Conservation (phyloP, 2,329 filamentous ascomycete species). For the Xylaria multiplex region DNA sequence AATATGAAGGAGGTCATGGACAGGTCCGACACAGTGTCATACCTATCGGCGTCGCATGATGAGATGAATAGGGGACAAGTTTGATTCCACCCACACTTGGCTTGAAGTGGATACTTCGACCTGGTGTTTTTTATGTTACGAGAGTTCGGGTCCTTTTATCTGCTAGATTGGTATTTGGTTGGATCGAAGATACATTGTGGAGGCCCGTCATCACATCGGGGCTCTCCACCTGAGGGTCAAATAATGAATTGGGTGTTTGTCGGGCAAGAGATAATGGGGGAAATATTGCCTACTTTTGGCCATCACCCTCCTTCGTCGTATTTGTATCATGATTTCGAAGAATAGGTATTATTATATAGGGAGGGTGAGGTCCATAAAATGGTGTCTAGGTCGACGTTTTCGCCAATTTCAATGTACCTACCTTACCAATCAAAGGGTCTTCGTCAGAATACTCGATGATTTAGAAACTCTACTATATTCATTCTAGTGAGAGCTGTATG, state of each 20-base stretch:
- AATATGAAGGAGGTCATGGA: conserved; percentile 32
- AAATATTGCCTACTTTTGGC: neutral
- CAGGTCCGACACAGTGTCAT: conserved; percentile 25
- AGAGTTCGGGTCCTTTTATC: neutral
- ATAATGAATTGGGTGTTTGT: conserved; percentile 6
- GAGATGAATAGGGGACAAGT: conserved; percentile 35
- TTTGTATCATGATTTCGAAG: neutral
- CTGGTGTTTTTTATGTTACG: conserved; percentile 8
- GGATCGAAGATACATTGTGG: neutral
- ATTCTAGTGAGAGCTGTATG: neutral
- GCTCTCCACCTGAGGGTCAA: neutral
- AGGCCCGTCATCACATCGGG: neutral
- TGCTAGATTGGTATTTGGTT: neutral
- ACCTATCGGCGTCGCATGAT: conserved; percentile 36
- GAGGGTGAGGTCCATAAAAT: neutral
- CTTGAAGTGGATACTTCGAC: neutral
- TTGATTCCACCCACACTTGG: conserved; percentile 8
- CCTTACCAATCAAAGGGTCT: neutral
- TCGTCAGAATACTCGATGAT: neutral
- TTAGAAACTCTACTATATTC: neutral
- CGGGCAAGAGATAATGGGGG: neutral
- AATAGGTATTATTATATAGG: neutral
- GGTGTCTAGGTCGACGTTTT: neutral
- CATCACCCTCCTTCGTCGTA: neutral
- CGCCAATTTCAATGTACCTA: neutral